Base-by-base conservation (phyloP, 331 rosid genomes). In the Saraca asoca region DNA sequence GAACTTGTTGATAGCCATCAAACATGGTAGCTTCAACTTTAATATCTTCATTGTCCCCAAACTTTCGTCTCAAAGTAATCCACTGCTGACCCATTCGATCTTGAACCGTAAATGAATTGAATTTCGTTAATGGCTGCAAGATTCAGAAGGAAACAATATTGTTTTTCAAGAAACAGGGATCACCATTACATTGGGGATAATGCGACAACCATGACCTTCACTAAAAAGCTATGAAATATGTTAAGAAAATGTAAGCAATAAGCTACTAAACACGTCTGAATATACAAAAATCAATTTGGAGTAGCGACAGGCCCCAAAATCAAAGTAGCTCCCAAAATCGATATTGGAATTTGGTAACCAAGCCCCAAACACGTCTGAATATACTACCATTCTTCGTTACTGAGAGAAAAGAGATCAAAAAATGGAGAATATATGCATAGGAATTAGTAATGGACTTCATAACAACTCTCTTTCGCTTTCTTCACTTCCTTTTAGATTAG, bases 1-100 rank as follows among this genome's bases (percentile, higher is more conserved):
- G 90, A 72, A 80, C 81, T 6, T 58, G 68, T 44, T 75, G 75
- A 59, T 11, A 84, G 29, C 95, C 88, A 76, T 93, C 95, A 72
- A 87, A 93, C 95, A 90, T 85, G 12, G 96, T 87, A 42, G 85
- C 95, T 55, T 87, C 87, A 52, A 93, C 80, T 70, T 75, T 87
- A 42, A 93, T 65, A 42, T 82, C 85, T 72, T 93, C 98, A 50
- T n/a, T 34, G 16, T 81, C 88, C 55, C 82, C 86, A 61, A 75
- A 87, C 55, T 29, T 87, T 12, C 96, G 67, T 52, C 55, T 85
- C 76, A 89, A 46, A 6, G 78, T 84, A 46, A 93, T 82, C 80
- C 83, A 86, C 71, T 81, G 88, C 81, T 85, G 88, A 0, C 94
- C 88, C 1, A 79, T 85, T 37, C 87, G 83, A 70, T 87, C 96